Percentiles rank a stretch among this genome's conserved stretches.
Evolutionary conservation across 129 eudicot genomes (phyloP).

Genomic region (Tagetes patula): DNA sequence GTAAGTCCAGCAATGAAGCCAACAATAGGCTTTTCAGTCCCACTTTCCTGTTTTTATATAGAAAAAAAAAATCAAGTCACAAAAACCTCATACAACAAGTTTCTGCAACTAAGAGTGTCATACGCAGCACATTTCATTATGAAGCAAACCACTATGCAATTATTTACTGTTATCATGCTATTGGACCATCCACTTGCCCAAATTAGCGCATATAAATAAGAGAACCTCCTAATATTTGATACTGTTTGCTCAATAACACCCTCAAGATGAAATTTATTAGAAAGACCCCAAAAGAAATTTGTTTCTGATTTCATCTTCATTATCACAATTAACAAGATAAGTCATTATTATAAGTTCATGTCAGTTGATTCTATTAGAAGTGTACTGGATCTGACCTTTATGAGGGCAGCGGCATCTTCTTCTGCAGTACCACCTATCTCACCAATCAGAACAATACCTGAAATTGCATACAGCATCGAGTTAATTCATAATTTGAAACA

Average conservation of each 20-base stretch:
- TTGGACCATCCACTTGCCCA: background rate
- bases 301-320: background rate
- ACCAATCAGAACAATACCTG: constrained; percentile 91
- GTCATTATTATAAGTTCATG: constrained; percentile 6
- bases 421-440: constrained; percentile 99
- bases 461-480: constrained; percentile 20
- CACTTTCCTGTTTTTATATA: constrained; percentile 80
- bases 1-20: constrained; percentile 99
- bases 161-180: background rate
- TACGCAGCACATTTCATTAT: background rate
- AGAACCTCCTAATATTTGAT: background rate
- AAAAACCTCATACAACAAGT: constrained; percentile 8
- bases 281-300: background rate
- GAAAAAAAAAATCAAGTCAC: constrained; percentile 6
- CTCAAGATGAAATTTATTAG: background rate
- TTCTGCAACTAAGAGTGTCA: background rate
- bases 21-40: constrained; percentile 93
- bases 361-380: constrained; percentile 4
- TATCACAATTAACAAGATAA: background rate
- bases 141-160: background rate
- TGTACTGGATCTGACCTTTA: constrained; percentile 57
- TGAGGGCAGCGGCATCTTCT: constrained; percentile 99
- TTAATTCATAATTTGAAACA: background rate
- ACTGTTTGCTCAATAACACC: background rate
- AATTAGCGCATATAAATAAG: background rate